These are phyloP conservation scores for Curvularia lunata DNA, from an alignment of 2,329 filamentous ascomycete species.

Conservation along the genomic window DNA sequence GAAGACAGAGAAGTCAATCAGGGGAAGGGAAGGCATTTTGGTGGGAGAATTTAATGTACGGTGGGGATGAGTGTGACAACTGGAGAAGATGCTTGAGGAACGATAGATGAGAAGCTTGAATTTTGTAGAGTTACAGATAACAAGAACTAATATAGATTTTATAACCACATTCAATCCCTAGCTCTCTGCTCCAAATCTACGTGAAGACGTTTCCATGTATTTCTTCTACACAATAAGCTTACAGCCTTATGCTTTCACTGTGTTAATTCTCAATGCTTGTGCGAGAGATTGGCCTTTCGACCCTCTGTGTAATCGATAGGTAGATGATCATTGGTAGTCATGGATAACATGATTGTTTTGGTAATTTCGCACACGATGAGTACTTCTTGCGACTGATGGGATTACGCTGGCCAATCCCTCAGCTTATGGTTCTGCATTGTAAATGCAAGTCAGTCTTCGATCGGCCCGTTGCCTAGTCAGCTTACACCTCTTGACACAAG, in stretches of 20 bases:
- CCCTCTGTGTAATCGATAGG: not conserved
- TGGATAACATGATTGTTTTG: not conserved
- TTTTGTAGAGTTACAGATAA: not conserved
- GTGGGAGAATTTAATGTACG: not conserved
- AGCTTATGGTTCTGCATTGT: not conserved
- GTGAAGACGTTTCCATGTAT: not conserved
- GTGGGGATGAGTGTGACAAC: not conserved
- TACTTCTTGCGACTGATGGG: not conserved
- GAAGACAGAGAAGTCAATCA: not conserved
- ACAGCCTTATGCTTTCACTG: not conserved
- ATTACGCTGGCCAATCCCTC: not conserved
- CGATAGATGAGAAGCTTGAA: not conserved
- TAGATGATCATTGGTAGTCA: not conserved
- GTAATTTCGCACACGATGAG: not conserved
- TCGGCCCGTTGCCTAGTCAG: not conserved
- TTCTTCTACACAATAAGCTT: not conserved
- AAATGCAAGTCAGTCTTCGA: not conserved
- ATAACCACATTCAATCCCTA: not conserved
- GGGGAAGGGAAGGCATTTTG: not conserved
- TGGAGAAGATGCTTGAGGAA: not conserved
- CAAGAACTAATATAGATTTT: not conserved
- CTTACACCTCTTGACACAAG: not conserved
- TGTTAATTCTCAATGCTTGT: not conserved
- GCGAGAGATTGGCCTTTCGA: not conserved
- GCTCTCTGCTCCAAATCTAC: not conserved